These are phyloP conservation scores for Scheffersomyces insectosa DNA, from an alignment of 1,139 yeast genomes.

Conservation along the genomic window DNA sequence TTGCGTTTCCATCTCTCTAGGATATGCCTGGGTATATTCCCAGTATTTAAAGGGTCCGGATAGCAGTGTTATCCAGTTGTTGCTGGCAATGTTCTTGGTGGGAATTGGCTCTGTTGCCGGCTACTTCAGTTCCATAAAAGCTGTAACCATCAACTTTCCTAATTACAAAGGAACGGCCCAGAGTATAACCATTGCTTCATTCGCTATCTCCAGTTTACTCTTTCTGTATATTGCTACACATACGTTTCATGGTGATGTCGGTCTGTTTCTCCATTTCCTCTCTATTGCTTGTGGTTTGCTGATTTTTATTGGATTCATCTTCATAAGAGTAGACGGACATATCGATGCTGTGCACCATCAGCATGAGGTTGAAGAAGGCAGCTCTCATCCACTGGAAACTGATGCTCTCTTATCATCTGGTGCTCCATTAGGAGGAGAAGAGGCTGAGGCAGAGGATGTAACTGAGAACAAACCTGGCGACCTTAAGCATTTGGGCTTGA, in stretches of 20 bases:
- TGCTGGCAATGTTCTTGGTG: constrained; percentile 31
- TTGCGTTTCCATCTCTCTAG: constrained; percentile 22
- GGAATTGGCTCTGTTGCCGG: constrained; percentile 37
- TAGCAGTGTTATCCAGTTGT: constrained; percentile 16
- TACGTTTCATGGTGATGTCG: constrained; percentile 23
- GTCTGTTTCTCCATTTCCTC: constrained; percentile 24
- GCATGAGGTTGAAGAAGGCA: background rate
- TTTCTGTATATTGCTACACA: constrained; percentile 25
- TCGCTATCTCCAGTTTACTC: constrained; percentile 37
- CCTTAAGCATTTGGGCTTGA: background rate
- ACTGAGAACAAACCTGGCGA: background rate
- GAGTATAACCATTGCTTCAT: constrained; percentile 38
- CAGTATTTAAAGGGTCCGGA: constrained; percentile 20
- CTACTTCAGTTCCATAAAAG: constrained; percentile 36
- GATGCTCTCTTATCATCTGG: background rate
- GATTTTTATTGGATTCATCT: constrained; percentile 30
- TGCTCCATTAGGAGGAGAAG: background rate
- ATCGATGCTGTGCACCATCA: constrained; percentile 10
- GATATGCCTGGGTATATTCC: constrained; percentile 29
- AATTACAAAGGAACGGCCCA: constrained; percentile 35
- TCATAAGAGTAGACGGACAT: constrained; percentile 33
- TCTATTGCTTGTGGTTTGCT: constrained; percentile 24
- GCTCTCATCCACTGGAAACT: background rate
- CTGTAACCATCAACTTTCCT: constrained; percentile 35
- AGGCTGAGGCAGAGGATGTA: background rate